A percentile compares a stretch with the other conserved stretches of the same genome.
Evolutionary conservation across 2,329 filamentous ascomycete genomes (phyloP).

Genomic region (Aspergillus pseudoterreus): DNA sequence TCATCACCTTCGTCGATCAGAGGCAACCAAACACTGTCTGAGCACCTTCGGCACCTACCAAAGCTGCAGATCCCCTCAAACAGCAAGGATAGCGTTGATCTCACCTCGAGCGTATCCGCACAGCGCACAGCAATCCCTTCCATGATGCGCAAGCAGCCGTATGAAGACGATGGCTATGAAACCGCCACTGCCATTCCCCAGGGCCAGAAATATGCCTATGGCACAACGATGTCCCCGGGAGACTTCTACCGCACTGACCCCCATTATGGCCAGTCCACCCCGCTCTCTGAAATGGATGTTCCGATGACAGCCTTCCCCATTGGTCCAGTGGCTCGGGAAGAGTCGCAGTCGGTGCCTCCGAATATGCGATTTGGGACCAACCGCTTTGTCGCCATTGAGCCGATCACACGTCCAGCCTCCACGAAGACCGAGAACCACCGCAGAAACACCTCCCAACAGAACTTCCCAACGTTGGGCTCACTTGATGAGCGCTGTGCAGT

Average conservation of each 20-base stretch:
- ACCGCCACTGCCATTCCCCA: no score
- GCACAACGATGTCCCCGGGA: no score
- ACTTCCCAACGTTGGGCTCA: conserved; percentile 20
- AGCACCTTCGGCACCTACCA: not conserved
- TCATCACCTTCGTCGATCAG: no score
- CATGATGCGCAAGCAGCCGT: conserved; percentile 10
- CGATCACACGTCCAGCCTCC: conserved; percentile 44
- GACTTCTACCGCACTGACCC: conserved; percentile 53
- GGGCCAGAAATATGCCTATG: no score
- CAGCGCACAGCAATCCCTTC: conserved; percentile 30
- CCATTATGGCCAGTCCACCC: conserved; percentile 64
- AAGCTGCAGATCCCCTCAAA: conserved; percentile 11
- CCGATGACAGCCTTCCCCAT: conserved; percentile 70
- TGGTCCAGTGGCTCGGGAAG: conserved; percentile 71
- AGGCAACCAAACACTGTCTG: not conserved
- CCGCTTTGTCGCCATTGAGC: conserved; percentile 31
- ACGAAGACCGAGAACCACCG: conserved; percentile 39
- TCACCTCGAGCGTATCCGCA: conserved; percentile 12
- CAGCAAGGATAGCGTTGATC: no score
- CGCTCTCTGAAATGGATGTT: conserved; percentile 89
- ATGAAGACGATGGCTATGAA: no score
- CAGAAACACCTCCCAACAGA: conserved; percentile 7
- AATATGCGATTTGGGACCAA: conserved; percentile 75
- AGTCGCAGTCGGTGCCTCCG: conserved; percentile 86
- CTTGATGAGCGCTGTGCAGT: conserved; percentile 24